Conservation (phyloP, 108 stramenopile species). For the Seminavis robusta region DNA sequence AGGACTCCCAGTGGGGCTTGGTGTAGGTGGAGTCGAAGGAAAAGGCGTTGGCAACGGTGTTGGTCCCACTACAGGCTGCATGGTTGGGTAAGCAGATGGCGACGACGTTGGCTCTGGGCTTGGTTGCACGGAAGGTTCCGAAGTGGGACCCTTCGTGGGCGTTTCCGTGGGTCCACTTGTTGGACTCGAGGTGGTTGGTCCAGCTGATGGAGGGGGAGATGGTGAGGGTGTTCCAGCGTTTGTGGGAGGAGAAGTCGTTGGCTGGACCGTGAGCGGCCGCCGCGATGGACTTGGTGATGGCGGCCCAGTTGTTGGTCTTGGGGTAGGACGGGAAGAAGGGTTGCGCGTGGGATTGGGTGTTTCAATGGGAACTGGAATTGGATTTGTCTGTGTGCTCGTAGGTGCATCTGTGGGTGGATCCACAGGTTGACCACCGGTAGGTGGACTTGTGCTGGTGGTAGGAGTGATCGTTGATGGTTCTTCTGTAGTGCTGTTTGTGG, state of each 20-base stretch:
- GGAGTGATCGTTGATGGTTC: no score
- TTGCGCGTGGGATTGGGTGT: not conserved
- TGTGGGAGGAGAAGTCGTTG: not conserved
- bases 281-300: not conserved
- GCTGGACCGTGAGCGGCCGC: not conserved
- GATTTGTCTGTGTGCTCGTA: not conserved
- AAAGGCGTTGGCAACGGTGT: not conserved
- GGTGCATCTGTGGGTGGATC: constrained; percentile 6
- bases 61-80: not conserved
- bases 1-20: no score
- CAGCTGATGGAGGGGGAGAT: not conserved
- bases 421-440: no score
- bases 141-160: not conserved
- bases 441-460: no score
- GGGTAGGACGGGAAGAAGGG: constrained; percentile 1
- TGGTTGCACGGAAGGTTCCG: not conserved
- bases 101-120: not conserved
- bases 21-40: not conserved
- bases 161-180: not conserved
- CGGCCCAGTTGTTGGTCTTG: not conserved
- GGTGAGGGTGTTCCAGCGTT: not conserved
- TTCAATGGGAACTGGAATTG: no score
- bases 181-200: no score
- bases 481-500: not conserved
- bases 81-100: not conserved